Conservation (phyloP, 805 yeast species). For the Starmerella stellata region DNA sequence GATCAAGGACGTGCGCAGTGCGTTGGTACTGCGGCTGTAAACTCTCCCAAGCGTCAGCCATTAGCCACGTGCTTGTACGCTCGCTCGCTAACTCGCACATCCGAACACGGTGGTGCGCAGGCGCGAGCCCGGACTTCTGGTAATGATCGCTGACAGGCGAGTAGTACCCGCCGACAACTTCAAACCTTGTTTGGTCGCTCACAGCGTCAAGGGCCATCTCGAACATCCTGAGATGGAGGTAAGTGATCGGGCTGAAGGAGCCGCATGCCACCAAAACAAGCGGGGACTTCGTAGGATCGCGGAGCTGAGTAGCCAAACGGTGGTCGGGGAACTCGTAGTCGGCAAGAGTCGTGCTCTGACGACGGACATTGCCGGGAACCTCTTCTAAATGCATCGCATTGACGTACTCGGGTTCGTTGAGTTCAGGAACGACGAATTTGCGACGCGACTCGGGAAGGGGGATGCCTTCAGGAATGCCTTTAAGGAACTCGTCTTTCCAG, state of each 20-base stretch:
- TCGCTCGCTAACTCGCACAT: slow-evolving; percentile 98
- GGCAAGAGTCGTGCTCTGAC: slow-evolving; percentile 60
- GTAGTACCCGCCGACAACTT: slow-evolving; percentile 90
- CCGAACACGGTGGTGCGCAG: slow-evolving; percentile 73
- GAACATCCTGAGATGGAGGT: slow-evolving; percentile 87
- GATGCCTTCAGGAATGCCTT: slow-evolving; percentile 17
- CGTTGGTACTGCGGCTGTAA: slow-evolving; percentile 79
- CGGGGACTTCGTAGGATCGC: slow-evolving; percentile 66
- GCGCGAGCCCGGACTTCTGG: slow-evolving; percentile 81
- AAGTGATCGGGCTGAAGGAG: slow-evolving; percentile 88
- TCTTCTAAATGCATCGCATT: slow-evolving; percentile 82
- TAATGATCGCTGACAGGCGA: slow-evolving; percentile 85
- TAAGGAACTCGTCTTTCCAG: slow-evolving; percentile 6
- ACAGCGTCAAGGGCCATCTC: slow-evolving; percentile 96
- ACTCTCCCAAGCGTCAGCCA: slow-evolving; percentile 99
- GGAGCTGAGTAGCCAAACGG: slow-evolving; percentile 49
- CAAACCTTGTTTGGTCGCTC: slow-evolving; percentile 78
- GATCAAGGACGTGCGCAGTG: slow-evolving; percentile 89
- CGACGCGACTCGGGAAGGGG: slow-evolving; percentile 19
- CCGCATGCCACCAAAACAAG: slow-evolving; percentile 95
- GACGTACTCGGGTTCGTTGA: slow-evolving; percentile 19
- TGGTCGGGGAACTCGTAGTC: slow-evolving; percentile 76
- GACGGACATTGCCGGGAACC: slow-evolving; percentile 80
- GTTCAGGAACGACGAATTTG: slow-evolving; percentile 18
- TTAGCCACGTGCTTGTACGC: slow-evolving; percentile 87